A percentile compares a stretch with the other conserved stretches of the same genome.
phyloP scores from a whole-genome alignment of 352 stramenopile species.

The Saprolegnia parasitica region DNA sequence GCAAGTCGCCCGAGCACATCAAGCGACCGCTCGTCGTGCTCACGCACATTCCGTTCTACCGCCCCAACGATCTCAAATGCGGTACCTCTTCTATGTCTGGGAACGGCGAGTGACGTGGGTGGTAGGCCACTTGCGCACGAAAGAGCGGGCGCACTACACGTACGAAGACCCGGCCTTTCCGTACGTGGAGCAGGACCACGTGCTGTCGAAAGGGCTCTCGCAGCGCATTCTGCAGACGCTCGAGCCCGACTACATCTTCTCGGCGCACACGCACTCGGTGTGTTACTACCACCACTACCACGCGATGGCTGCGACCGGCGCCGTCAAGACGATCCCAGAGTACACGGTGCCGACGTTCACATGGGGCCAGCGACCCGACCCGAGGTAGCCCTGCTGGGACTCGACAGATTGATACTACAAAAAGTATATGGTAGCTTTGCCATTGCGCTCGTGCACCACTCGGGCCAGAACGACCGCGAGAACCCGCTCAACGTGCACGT shows the following conservation, averaged over 20 bases:
- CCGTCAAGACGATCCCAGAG: slow-evolving; percentile 35
- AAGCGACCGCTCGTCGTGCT: slow-evolving; percentile 21
- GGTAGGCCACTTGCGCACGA: slow-evolving; percentile 39
- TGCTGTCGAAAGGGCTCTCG: slow-evolving; percentile 56
- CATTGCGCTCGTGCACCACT: slow-evolving; percentile 32
- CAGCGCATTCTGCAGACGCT: slow-evolving; percentile 46
- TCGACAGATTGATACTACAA: neutral
- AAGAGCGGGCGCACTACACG: slow-evolving; percentile 62
- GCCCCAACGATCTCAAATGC: slow-evolving; percentile 18
- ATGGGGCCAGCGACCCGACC: slow-evolving; percentile 72
- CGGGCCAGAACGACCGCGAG: slow-evolving; percentile 1
- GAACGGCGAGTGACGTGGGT: no score
- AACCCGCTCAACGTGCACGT: slow-evolving; percentile 18
- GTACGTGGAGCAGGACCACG: slow-evolving; percentile 62
- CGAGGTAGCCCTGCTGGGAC: slow-evolving; percentile 46
- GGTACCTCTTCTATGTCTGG: no score
- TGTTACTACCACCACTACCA: slow-evolving; percentile 45
- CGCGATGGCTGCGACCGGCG: neutral
- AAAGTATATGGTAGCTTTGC: slow-evolving; percentile 33
- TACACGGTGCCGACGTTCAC: slow-evolving; percentile 71
- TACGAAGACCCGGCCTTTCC: slow-evolving; percentile 65
- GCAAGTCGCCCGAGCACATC: neutral
- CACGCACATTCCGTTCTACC: slow-evolving; percentile 23
- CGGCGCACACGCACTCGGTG: slow-evolving; percentile 70
- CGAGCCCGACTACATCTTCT: slow-evolving; percentile 52